These are phyloP conservation scores for Pseudopithomyces chartarum DNA, from an alignment of 2,329 filamentous ascomycete genomes.

Conservation along the genomic window DNA sequence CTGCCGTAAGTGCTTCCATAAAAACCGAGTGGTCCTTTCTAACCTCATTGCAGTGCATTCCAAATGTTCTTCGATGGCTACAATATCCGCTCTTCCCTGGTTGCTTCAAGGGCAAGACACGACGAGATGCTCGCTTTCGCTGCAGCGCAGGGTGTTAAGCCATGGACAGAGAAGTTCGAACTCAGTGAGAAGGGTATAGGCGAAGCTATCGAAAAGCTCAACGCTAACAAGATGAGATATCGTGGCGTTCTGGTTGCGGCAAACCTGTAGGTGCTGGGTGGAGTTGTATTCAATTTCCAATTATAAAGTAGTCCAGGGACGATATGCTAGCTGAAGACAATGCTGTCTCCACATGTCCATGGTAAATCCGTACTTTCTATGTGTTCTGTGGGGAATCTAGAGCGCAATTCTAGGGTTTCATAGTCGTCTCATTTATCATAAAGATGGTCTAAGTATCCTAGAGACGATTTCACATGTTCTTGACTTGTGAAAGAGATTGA, in stretches of 20 bases:
- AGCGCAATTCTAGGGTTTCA: no score
- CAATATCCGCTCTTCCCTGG: conserved; percentile 23
- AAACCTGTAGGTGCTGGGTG: conserved; percentile 1
- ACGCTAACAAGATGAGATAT: conserved; percentile 24
- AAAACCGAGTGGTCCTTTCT: neutral
- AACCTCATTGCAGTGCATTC: conserved; percentile 14
- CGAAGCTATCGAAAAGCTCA: conserved; percentile 22
- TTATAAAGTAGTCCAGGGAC: no score
- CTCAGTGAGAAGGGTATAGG: conserved; percentile 24
- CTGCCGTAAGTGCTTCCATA: conserved; percentile 18
- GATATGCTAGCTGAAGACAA: no score
- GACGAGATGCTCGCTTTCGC: conserved; percentile 29
- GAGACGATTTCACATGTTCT: no score
- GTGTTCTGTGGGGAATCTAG: no score
- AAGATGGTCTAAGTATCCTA: no score
- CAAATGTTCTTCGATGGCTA: conserved; percentile 25
- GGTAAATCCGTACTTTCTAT: no score
- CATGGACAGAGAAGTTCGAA: conserved; percentile 25
- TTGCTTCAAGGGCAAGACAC: conserved; percentile 25
- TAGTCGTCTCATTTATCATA: no score
- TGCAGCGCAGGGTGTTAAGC: conserved; percentile 21
- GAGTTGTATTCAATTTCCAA: no score
- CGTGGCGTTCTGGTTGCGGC: conserved; percentile 22
- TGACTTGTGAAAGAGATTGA: no score
- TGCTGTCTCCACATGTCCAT: no score